These are phyloP conservation scores for Claviceps cyperi DNA, from an alignment of 2,329 filamentous ascomycete species.

Conservation along the genomic window DNA sequence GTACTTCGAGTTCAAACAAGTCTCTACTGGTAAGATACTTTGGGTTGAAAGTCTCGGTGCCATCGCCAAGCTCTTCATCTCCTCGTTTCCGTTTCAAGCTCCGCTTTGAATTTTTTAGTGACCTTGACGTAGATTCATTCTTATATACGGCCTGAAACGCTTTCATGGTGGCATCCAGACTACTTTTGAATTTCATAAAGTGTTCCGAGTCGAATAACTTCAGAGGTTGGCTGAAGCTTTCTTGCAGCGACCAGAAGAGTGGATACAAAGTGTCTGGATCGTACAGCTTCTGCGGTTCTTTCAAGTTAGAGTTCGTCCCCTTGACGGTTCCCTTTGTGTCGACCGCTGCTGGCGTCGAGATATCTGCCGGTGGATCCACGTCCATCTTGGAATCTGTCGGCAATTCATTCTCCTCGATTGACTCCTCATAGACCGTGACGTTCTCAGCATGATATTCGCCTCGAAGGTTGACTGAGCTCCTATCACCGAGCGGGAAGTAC, in stretches of 20 bases:
- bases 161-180: constrained; percentile 51
- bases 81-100: constrained; percentile 58
- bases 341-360: constrained; percentile 13
- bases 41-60: constrained; percentile 56
- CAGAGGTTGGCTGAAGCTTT: constrained; percentile 82
- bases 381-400: constrained; percentile 37
- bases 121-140: constrained; percentile 34
- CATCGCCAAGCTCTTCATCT: constrained; percentile 36
- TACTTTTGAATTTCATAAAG: constrained; percentile 69
- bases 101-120: constrained; percentile 47
- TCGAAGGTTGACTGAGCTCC: constrained; percentile 89
- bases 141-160: constrained; percentile 39
- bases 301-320: constrained; percentile 25
- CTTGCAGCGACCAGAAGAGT: constrained; percentile 85
- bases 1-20: constrained; percentile 84
- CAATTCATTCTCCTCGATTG: constrained; percentile 16
- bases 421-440: constrained; percentile 61
- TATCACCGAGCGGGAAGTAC: constrained; percentile 90
- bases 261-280: constrained; percentile 69
- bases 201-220: constrained; percentile 58
- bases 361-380: constrained; percentile 38
- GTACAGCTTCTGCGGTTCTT: constrained; percentile 36
- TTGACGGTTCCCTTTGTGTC: constrained; percentile 17
- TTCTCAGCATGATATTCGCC: constrained; percentile 96
- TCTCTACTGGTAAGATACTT: constrained; percentile 98